Conservation (phyloP, 495 filamentous ascomycete species). For the Hyaloscypha bicolor region DNA sequence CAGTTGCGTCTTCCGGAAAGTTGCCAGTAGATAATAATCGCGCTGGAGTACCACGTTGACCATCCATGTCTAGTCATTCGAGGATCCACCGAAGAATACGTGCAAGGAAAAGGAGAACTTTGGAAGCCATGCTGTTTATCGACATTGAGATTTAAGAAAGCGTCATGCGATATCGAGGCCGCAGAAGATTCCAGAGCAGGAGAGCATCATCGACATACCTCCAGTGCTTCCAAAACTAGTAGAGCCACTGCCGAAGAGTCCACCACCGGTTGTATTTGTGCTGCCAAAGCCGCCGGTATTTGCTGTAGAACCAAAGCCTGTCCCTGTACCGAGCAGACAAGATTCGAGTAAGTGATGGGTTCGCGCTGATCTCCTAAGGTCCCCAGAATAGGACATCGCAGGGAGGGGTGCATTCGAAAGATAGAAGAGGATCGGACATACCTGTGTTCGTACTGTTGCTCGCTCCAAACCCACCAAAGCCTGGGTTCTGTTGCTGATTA, state of each 20-base stretch:
- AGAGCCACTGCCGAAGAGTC: slow-evolving; percentile 40
- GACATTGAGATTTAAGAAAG: slow-evolving; percentile 5
- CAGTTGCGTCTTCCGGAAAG: not conserved
- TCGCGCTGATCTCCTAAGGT: slow-evolving; percentile 23
- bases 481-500: slow-evolving; percentile 49
- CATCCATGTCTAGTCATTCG: slow-evolving; percentile 1
- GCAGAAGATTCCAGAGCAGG: slow-evolving; percentile 18
- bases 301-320: slow-evolving; percentile 54
- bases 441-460: slow-evolving; percentile 42
- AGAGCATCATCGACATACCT: slow-evolving; percentile 36
- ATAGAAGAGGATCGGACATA: slow-evolving; percentile 43
- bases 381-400: slow-evolving; percentile 15
- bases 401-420: slow-evolving; percentile 20
- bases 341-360: slow-evolving; percentile 38
- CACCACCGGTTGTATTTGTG: slow-evolving; percentile 46
- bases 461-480: slow-evolving; percentile 49
- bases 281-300: slow-evolving; percentile 49
- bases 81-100: not conserved
- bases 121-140: slow-evolving; percentile 2
- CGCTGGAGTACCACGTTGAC: not conserved
- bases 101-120: not conserved
- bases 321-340: slow-evolving; percentile 20
- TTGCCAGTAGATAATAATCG: not conserved
- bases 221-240: slow-evolving; percentile 33
- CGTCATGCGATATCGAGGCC: slow-evolving; percentile 15